Conservation (phyloP, 345 rosid species). For the Tarenaya hassleriana region DNA sequence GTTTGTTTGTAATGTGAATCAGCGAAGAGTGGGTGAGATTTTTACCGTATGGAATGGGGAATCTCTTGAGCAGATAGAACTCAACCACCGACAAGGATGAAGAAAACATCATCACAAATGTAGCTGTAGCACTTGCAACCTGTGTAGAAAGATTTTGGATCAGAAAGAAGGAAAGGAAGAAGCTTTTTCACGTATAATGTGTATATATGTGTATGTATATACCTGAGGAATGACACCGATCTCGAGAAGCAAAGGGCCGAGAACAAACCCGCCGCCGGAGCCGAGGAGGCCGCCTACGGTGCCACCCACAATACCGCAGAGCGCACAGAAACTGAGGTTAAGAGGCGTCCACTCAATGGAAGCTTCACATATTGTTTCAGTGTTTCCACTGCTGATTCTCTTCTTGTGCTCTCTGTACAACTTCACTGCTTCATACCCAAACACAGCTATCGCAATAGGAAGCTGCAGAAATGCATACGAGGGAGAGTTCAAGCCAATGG, state of each 20-base stretch:
- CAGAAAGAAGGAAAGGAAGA: not conserved
- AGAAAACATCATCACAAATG: constrained; percentile 97
- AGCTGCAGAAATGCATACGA: constrained; percentile 40
- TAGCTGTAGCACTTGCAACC: constrained; percentile 98
- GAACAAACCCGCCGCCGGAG: constrained; percentile 92
- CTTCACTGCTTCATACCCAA: constrained; percentile 62
- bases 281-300: constrained; percentile 93
- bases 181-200: not conserved
- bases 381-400: constrained; percentile 53
- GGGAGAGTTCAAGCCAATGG: no score
- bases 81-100: constrained; percentile 94
- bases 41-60: constrained; percentile 90
- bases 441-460: constrained; percentile 55
- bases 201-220: not conserved
- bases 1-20: not conserved
- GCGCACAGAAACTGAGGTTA: constrained; percentile 70
- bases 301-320: constrained; percentile 80
- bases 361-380: constrained; percentile 74
- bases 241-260: constrained; percentile 92
- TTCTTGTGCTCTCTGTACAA: constrained; percentile 50
- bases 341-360: constrained; percentile 77
- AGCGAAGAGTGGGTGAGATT: constrained; percentile 1
- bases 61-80: constrained; percentile 84
- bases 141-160: constrained; percentile 13
- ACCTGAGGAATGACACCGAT: constrained; percentile 98